Evolutionary conservation across 2,329 filamentous ascomycete genomes (phyloP).

Genomic region (Verticillium nubilum): DNA sequence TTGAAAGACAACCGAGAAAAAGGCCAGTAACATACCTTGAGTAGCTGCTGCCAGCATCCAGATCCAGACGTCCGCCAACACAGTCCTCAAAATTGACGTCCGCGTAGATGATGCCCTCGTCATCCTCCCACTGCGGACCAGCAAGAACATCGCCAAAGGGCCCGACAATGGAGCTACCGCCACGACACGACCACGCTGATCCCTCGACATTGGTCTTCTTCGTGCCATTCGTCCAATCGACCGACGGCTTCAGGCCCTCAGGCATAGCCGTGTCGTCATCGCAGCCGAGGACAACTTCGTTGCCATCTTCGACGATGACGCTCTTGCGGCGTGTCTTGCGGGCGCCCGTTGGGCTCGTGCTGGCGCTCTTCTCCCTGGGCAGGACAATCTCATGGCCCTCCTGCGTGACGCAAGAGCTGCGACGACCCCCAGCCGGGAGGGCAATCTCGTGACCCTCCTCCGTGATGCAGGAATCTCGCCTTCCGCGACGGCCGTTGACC

Average conservation of each 20-base stretch:
- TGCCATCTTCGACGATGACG: slow-evolving; percentile 46
- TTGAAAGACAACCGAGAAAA: background rate
- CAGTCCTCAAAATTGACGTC: slow-evolving; percentile 89
- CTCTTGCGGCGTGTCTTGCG: slow-evolving; percentile 21
- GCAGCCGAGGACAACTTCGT: slow-evolving; percentile 45
- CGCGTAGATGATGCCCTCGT: slow-evolving; percentile 58
- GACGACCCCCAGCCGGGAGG: slow-evolving; percentile 21
- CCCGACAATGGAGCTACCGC: slow-evolving; percentile 77
- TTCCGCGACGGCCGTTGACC: background rate
- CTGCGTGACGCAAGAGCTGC: slow-evolving; percentile 1
- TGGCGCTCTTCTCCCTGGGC: slow-evolving; percentile 5
- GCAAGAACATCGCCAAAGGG: slow-evolving; percentile 75
- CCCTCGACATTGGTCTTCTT: slow-evolving; percentile 11
- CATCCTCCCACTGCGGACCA: slow-evolving; percentile 79
- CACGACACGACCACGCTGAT: slow-evolving; percentile 55
- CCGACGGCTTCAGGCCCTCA: background rate
- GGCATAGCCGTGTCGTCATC: slow-evolving; percentile 14
- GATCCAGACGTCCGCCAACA: slow-evolving; percentile 70
- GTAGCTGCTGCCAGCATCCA: slow-evolving; percentile 83
- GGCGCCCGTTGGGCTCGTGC: background rate
- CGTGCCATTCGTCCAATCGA: background rate
- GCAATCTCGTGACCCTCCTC: slow-evolving; percentile 44
- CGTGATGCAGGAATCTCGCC: slow-evolving; percentile 36
- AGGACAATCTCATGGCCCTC: slow-evolving; percentile 4
- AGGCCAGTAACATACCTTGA: slow-evolving; percentile 52